Evolutionary conservation across 305 asterid species (phyloP).

Genomic region (Withania somnifera): DNA sequence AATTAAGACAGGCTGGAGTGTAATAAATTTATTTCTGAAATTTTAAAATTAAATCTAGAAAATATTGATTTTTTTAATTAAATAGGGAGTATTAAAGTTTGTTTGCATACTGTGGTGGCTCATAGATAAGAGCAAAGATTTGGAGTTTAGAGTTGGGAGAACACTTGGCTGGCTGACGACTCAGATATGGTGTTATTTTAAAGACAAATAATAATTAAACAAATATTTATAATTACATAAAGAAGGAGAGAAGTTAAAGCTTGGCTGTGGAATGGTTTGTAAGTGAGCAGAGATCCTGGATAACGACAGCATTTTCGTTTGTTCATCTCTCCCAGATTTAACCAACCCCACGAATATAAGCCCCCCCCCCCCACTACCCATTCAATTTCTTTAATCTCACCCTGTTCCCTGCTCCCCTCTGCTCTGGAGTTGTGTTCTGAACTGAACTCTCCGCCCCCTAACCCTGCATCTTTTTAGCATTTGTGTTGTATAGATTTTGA

Average conservation of each 20-base stretch:
- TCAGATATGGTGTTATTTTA: background rate
- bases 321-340: conserved; percentile 26
- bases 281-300: conserved; percentile 2
- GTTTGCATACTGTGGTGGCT: background rate
- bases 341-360: conserved; percentile 16
- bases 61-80: background rate
- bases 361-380: background rate
- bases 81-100: background rate
- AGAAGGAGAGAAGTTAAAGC: background rate
- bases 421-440: background rate
- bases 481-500: background rate
- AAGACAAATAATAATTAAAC: background rate
- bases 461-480: background rate
- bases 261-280: background rate
- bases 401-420: too few species aligned
- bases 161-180: background rate
- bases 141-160: background rate
- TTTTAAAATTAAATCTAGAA: too few species aligned
- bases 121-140: background rate
- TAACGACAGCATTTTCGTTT: conserved; percentile 14
- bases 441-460: conserved; percentile 7
- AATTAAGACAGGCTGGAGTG: too few species aligned
- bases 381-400: too few species aligned
- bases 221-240: background rate
- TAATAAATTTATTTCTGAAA: too few species aligned